Evolutionary conservation across 176 grass and related monocot species (phyloP), one percentile per base, ranked within the genome.

Genomic region (Zoysia pacifica): DNA sequence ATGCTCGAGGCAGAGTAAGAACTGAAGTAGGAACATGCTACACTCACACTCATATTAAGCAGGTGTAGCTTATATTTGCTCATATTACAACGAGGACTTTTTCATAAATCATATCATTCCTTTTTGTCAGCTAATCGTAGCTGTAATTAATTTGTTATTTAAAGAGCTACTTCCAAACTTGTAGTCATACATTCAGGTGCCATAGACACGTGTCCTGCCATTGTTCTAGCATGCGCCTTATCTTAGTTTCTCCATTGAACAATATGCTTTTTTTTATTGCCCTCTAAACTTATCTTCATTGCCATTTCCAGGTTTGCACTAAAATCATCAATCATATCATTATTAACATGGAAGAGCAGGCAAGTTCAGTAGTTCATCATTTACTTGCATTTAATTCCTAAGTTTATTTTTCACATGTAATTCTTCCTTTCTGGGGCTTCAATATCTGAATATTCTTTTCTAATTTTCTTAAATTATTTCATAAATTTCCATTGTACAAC

Each of bases 1-100:
- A 93, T 98, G 92, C 80, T 93, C 48, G 80, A 83, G 67, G 73
- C 69, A 51, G 95, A 94, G 91, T 94, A 93, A 92, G 83, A 63
- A 65, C 74, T 60, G 28, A 75, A 63, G 77, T 65, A 43, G 65
- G 44, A 14, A 48, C 37, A 75, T 78, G 71, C 10, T 40, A 12
- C 14, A 62, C 7, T 9, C 70, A 11, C 48, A 38, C 67, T 60
- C 28, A 42, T 71, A 56, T 40, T 40, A 76, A 63, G 18, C 42
- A 46, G 60, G 4, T 77, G 11, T 44, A 44, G 28, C 36, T 69
- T 69, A 16, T 43, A 63, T 80, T 70, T 55, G 5, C 5, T 38
- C 11, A 37, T 79, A 41, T 7, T 43, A 53, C 46, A 16, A 61
- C 9, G 48, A 13, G 19, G 20, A 8, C 48, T 42, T 47, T 60